phyloP scores from a whole-genome alignment of 371 early-diverging fungal genomes.

The Entomophthora muscae region DNA sequence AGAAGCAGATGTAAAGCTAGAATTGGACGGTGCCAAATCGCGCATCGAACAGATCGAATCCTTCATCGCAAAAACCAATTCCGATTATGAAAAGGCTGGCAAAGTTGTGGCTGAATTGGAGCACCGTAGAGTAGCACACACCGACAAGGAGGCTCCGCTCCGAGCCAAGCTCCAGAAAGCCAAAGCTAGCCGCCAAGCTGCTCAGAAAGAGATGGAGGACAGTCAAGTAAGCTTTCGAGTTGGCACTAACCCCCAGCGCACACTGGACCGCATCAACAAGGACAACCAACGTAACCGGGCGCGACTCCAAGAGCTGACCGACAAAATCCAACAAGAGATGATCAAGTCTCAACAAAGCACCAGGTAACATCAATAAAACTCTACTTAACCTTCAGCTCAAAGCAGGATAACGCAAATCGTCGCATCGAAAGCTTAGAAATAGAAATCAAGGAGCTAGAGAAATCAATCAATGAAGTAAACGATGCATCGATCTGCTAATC shows the following conservation, averaged over 20 bases:
- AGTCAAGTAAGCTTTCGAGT: background rate
- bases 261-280: background rate
- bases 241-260: background rate
- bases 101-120: constrained; percentile 10
- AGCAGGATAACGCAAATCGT: constrained; percentile 7
- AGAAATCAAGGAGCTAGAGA: constrained; percentile 12
- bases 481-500: no score
- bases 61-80: background rate
- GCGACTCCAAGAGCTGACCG: constrained; percentile 9
- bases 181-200: constrained; percentile 4
- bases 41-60: background rate
- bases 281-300: constrained; percentile 13
- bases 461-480: constrained; percentile 10
- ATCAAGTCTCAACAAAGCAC: background rate
- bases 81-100: constrained; percentile 16
- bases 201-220: constrained; percentile 6
- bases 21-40: background rate
- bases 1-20: background rate
- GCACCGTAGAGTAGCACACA: constrained; percentile 19
- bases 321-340: constrained; percentile 8
- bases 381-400: background rate
- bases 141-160: constrained; percentile 16
- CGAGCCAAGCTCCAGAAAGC: background rate
- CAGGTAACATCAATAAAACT: background rate
- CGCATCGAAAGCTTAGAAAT: constrained; percentile 11